Base-by-base conservation (phyloP, 495 filamentous ascomycete species). In the Hypoxylon lienhwacheense region DNA sequence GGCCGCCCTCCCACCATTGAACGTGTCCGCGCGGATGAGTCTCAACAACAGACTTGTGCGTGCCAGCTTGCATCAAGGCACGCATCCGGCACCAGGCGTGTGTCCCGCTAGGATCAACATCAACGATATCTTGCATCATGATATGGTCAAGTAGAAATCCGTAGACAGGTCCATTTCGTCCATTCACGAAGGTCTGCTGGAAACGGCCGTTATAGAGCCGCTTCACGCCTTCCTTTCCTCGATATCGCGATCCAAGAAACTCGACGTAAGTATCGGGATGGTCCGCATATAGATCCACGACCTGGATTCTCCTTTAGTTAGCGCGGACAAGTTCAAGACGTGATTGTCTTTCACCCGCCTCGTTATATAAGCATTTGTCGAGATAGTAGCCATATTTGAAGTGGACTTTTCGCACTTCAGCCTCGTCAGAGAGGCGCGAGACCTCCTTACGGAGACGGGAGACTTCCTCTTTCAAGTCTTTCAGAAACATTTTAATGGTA, bases 371-470 rank as follows among this genome's bases (percentile, higher is more conserved):
- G 50, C 79, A 81, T 42, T 81, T 81, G 67, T 81, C 79, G 32
- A 81, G 72, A 55, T 81, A 81, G 66, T 81, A 81, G 40, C 79
- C 79, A 58, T 81, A 81, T 57, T 79, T 80, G 71, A 70, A 72
- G 54, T 80, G 78, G 4, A 74, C 66, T 51, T 81, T 81, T 55
- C 75, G 73, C 25, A 81, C 71, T 56, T 81, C 78, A 24, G 68
- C 66, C 52, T 78, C 73, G 34, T 77, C 76, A 6, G 64, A 55
- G 34, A 69, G 40, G 14, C 58, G 47, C 20, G 62, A 54, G 51
- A 61, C 34, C 35, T 67, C 44, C 33, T 55, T 50, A 37, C 59
- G 47, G 48, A 73, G 57, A 26, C 53, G 42, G 14, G 50, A 47
- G 46, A 66, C 64, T 34, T 66, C 52, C 49, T 66, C 53, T 46